These are phyloP conservation scores for Ophiostoma populinum DNA, from an alignment of 2,329 filamentous ascomycete genomes.

Conservation along the genomic window DNA sequence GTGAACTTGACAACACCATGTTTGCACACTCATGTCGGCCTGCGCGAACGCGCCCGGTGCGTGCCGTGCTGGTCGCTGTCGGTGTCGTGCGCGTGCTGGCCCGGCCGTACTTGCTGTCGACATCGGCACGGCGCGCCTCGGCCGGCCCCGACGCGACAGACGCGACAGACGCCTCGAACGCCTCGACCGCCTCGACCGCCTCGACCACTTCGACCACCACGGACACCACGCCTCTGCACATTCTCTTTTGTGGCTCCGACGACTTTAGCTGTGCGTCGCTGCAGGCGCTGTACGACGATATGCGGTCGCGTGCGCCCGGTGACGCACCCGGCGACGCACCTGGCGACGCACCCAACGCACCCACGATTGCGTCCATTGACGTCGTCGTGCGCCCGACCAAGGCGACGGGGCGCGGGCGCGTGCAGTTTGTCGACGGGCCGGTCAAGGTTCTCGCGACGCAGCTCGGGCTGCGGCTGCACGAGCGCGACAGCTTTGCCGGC, in stretches of 20 bases:
- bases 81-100: too few relatives aligned
- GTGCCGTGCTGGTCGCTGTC: too few relatives aligned
- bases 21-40: too few relatives aligned
- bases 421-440: constrained; percentile 46
- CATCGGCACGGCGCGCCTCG: too few relatives aligned
- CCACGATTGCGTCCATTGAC: constrained; percentile 57
- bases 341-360: constrained; percentile 6
- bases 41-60: too few relatives aligned
- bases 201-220: too few relatives aligned
- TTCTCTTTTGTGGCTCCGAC: constrained; percentile 92
- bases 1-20: too few relatives aligned
- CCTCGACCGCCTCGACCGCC: too few relatives aligned
- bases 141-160: too few relatives aligned
- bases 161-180: too few relatives aligned
- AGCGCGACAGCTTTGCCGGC: constrained; percentile 63
- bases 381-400: constrained; percentile 74
- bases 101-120: too few relatives aligned
- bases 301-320: constrained; percentile 4
- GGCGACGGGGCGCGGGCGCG: constrained; percentile 57
- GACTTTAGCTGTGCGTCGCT: constrained; percentile 72
- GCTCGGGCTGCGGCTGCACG: constrained; percentile 50
- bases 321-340: too few relatives aligned
- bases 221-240: constrained; percentile 64
- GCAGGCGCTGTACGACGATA: constrained; percentile 45
- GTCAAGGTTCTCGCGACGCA: constrained; percentile 33